Base-by-base conservation (phyloP, 176 grass and related monocot species). In the Pontederia paniculata region DNA sequence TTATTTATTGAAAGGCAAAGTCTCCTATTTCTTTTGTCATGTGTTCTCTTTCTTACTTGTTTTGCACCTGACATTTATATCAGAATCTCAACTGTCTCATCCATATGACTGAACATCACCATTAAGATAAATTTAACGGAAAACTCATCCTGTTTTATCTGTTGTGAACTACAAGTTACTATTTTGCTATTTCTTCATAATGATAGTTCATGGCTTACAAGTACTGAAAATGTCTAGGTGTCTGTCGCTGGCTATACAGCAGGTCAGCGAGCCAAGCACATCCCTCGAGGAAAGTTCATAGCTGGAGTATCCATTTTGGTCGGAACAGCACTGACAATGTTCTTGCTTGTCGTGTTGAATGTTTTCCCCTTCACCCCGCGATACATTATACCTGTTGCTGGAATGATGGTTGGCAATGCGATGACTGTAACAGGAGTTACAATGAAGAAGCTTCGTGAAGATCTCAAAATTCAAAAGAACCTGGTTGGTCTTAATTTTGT, bases 401-500 rank as follows among this genome's bases (percentile, higher is more conserved):
- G 89, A 44, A 95, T 95, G 89, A 95, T 95, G 89, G 89, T 95
- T 19, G 86, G 77, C 31, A 97, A 89, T 62, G 74, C 89, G 41
- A 95, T 95, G 89, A 95, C 89, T 9, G 89, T 95, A 20, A 89
- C 83, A 21, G 91, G 91, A 12, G 85, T 97, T 21, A 82, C 79
- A 55, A 82, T 82, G 79, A 82, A 82, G 57, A 82, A 77, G 63
- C 79, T 82, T 37, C 63, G 68, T 21, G 79, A 82, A 63, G 79
- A 82, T 63, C 55, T 82, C 63, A 82, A 77, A 48, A 57, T 82
- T 10, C 74, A 82, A 64, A 68, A 52, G 44, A 77, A 63, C 68
- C 64, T 82, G 79, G 79, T 82, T 43, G 42, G 50, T 42, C 25
- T 3, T 52, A 10, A 46, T 6, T 11, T n/a, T 44, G 10, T 44